A percentile compares a stretch with the other conserved stretches of the same genome.
Conservation (phyloP, 2,329 filamentous ascomycete genomes). For the Dothiorella sarmentorum region DNA sequence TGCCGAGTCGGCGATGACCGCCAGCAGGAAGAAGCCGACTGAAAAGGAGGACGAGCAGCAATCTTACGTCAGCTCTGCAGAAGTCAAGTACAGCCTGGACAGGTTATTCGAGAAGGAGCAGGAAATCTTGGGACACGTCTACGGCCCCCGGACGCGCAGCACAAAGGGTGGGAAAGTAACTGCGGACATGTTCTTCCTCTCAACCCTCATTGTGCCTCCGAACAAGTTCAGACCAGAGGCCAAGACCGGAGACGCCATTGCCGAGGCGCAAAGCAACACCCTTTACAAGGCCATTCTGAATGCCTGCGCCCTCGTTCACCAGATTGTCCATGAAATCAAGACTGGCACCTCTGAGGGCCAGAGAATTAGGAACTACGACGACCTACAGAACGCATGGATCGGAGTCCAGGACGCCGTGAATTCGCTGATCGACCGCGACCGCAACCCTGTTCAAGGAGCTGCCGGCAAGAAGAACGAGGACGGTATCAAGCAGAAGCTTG, state of each 20-base stretch:
- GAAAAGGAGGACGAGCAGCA: constrained; percentile 48
- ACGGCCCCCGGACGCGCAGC: constrained; percentile 67
- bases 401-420: constrained; percentile 87
- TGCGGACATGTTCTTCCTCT: constrained; percentile 92
- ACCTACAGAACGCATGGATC: constrained; percentile 78
- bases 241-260: constrained; percentile 74
- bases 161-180: constrained; percentile 56
- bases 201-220: constrained; percentile 80
- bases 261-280: constrained; percentile 83
- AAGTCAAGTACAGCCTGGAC: constrained; percentile 74
- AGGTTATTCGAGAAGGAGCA: constrained; percentile 84
- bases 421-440: constrained; percentile 83
- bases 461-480: constrained; percentile 79
- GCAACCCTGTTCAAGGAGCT: constrained; percentile 75
- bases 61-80: constrained; percentile 75
- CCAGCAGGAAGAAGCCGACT: constrained; percentile 40
- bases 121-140: constrained; percentile 79
- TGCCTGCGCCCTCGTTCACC: constrained; percentile 67
- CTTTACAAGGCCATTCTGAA: constrained; percentile 83
- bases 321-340: constrained; percentile 68
- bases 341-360: constrained; percentile 39
- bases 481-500: constrained; percentile 94
- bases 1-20: constrained; percentile 22
- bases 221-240: constrained; percentile 90
- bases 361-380: constrained; percentile 62